Evolutionary conservation across 192 early-diverging fungal genomes (phyloP).

Genomic region (Podila clonocystis): DNA sequence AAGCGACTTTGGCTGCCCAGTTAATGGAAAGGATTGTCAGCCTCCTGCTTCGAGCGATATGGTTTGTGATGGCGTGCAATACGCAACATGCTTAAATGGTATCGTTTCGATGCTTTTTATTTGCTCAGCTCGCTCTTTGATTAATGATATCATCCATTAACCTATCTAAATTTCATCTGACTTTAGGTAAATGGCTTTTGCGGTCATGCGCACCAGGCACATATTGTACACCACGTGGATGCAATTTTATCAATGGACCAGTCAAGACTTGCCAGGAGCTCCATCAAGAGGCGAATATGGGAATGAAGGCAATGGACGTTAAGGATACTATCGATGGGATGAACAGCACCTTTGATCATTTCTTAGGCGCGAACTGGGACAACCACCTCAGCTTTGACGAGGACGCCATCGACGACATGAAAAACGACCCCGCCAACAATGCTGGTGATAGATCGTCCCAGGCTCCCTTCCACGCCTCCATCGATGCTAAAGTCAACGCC

Average conservation of each 20-base stretch:
- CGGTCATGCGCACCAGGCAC: slow-evolving; percentile 30
- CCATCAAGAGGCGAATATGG: background rate
- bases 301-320: background rate
- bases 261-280: slow-evolving; percentile 29
- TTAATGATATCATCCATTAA: no score
- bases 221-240: slow-evolving; percentile 27
- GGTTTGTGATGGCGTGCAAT: slow-evolving; percentile 26
- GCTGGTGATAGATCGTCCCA: background rate
- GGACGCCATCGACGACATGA: background rate
- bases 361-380: slow-evolving; percentile 12
- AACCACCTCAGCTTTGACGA: slow-evolving; percentile 13
- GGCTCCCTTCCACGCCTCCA: background rate
- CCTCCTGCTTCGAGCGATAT: background rate
- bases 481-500: background rate
- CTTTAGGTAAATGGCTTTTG: slow-evolving; percentile 5
- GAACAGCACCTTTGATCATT: slow-evolving; percentile 13
- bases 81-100: slow-evolving; percentile 17
- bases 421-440: background rate
- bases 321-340: slow-evolving; percentile 13
- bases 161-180: background rate
- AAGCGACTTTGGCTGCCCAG: slow-evolving; percentile 3
- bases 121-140: background rate
- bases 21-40: slow-evolving; percentile 1
- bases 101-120: background rate
- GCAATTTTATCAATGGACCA: slow-evolving; percentile 11